Conservation (phyloP, 31 red algal genomes). For the Odonthalia washingtoniensis region DNA sequence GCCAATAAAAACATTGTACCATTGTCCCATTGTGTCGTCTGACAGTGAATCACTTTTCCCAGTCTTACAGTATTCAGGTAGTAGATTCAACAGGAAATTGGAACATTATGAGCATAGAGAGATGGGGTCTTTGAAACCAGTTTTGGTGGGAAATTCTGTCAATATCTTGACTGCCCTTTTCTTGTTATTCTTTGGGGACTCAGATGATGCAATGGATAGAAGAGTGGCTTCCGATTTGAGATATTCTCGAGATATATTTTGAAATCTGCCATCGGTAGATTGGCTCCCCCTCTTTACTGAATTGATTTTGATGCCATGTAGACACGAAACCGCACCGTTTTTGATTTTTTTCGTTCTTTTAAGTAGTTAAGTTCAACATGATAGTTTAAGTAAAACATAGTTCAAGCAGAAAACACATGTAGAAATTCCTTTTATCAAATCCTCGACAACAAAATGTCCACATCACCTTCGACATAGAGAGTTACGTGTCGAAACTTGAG, state of each 20-base stretch:
- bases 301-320: background rate
- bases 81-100: constrained; percentile 26
- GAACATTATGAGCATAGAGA: background rate
- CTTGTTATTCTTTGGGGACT: background rate
- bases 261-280: background rate
- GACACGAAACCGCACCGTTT: too few relatives aligned
- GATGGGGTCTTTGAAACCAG: constrained; percentile 12
- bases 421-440: too few relatives aligned
- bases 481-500: background rate
- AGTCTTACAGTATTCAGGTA: constrained; percentile 10
- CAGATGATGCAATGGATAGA: background rate
- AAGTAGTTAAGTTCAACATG: too few relatives aligned
- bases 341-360: too few relatives aligned
- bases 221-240: background rate
- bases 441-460: background rate
- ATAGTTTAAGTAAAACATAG: too few relatives aligned
- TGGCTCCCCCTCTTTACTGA: background rate
- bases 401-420: too few relatives aligned
- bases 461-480: background rate
- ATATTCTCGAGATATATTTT: background rate
- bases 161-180: background rate
- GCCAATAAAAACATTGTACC: constrained; percentile 23
- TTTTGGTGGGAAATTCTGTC: background rate
- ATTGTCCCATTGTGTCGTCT: constrained; percentile 40
- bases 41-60: constrained; percentile 10